A percentile compares a stretch with the other conserved stretches of the same genome.
Evolutionary conservation across 2,329 filamentous ascomycete genomes (phyloP).

Genomic region (Penicillium nordicum): DNA sequence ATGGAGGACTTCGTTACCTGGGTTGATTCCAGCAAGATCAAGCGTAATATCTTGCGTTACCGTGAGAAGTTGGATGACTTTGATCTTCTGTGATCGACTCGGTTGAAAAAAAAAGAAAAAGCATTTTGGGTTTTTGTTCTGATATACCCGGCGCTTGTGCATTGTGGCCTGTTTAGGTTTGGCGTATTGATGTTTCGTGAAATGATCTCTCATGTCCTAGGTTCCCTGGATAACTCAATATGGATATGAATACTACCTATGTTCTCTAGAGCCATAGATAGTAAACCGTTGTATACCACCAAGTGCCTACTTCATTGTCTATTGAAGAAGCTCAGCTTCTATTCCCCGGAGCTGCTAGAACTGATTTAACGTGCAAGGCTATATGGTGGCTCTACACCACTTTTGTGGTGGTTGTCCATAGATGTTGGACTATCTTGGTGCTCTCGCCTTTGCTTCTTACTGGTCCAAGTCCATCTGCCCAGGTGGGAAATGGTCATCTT

Average conservation of each 20-base stretch:
- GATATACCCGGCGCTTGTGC: constrained; percentile 27
- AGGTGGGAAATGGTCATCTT: too few species aligned
- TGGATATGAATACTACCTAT: neutral
- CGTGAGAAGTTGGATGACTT: constrained; percentile 94
- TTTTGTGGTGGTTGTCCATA: too few species aligned
- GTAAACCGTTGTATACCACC: neutral
- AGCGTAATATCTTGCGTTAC: constrained; percentile 92
- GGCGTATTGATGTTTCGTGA: constrained; percentile 10
- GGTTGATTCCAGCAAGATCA: constrained; percentile 95
- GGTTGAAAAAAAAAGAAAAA: constrained; percentile 8
- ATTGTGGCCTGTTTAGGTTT: constrained; percentile 14
- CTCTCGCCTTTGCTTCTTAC: too few species aligned
- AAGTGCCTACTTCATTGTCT: neutral
- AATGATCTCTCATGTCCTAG: constrained; percentile 2
- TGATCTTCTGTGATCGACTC: constrained; percentile 66
- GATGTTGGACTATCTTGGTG: too few species aligned
- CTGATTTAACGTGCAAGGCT: neutral
- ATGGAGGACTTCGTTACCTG: constrained; percentile 97
- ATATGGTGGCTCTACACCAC: too few species aligned
- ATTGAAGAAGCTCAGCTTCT: neutral
- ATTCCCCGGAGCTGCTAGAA: neutral
- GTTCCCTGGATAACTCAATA: neutral
- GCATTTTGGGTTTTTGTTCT: constrained; percentile 23
- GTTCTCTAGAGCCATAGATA: neutral
- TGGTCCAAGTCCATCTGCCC: too few species aligned